Conservation (phyloP, 179 eudicot species). For the Spergularia azorica region DNA sequence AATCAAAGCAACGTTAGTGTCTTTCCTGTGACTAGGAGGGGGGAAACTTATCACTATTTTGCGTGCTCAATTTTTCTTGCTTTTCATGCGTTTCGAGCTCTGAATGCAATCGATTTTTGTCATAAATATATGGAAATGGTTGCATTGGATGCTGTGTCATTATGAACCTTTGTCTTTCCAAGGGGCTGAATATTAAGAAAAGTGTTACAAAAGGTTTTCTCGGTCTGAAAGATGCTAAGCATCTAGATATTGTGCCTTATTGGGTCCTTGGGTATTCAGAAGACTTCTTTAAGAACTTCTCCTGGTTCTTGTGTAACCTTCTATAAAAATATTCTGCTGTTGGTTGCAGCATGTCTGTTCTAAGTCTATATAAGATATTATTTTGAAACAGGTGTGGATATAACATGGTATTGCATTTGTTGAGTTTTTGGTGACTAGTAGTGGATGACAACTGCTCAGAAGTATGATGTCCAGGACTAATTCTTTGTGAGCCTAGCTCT, state of each 20-base stretch:
- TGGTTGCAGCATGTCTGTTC: background rate
- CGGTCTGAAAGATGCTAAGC: no score
- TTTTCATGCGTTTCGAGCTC: background rate
- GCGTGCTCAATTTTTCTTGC: background rate
- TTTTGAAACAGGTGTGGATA: background rate
- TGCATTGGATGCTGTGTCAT: constrained; percentile 3
- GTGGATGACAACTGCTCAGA: background rate
- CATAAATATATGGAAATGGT: background rate
- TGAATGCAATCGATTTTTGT: background rate
- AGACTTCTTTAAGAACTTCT: background rate
- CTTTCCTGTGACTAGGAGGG: constrained; percentile 7
- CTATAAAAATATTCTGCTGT: background rate
- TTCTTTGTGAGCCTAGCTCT: background rate
- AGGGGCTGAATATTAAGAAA: background rate
- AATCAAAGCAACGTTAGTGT: background rate
- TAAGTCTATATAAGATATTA: background rate
- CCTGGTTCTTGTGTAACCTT: background rate
- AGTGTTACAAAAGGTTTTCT: background rate
- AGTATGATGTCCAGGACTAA: background rate
- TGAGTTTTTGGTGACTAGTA: background rate
- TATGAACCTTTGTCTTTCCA: no score
- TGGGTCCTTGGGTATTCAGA: background rate
- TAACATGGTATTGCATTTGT: background rate
- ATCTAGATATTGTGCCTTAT: background rate
- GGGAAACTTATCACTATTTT: background rate